Conservation (phyloP, 345 rosid species). For the Dipteronia sinensis region DNA sequence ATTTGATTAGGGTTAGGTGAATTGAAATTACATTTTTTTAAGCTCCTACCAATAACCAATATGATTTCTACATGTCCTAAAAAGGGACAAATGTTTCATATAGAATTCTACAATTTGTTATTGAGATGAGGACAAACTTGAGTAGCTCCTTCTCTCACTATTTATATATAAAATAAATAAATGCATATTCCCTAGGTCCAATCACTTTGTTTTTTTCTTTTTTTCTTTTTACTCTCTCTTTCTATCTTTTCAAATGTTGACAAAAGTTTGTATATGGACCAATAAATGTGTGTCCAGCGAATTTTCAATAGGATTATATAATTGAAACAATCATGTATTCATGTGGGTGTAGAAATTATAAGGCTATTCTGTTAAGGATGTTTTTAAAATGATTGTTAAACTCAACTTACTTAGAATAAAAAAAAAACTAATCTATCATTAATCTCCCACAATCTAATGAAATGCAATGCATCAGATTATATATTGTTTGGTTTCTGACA, state of each 20-base stretch:
- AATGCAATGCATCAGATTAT: neutral
- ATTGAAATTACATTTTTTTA: neutral
- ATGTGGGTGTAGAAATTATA: conserved; percentile 10
- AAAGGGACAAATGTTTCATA: neutral
- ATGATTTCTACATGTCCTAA: conserved; percentile 16
- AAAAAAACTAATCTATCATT: neutral
- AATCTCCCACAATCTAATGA: neutral
- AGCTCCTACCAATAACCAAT: neutral
- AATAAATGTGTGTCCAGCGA: conserved; percentile 16
- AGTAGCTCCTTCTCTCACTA: neutral
- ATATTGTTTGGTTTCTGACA: neutral
- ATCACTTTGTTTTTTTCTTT: neutral
- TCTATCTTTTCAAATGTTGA: conserved; percentile 10
- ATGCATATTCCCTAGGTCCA: neutral
- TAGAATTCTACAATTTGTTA: neutral
- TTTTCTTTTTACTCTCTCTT: neutral
- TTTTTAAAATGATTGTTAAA: neutral
- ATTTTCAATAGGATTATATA: conserved; percentile 13
- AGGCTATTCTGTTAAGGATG: neutral
- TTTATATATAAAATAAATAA: neutral
- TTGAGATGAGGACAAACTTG: conserved; percentile 4
- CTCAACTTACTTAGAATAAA: neutral
- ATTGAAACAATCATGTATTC: conserved; percentile 26
- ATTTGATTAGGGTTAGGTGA: conserved; percentile 17
- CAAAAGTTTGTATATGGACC: conserved; percentile 5